Evolutionary conservation across 2,329 filamentous ascomycete species (phyloP).

Genomic region (Colletotrichum tropicicola): DNA sequence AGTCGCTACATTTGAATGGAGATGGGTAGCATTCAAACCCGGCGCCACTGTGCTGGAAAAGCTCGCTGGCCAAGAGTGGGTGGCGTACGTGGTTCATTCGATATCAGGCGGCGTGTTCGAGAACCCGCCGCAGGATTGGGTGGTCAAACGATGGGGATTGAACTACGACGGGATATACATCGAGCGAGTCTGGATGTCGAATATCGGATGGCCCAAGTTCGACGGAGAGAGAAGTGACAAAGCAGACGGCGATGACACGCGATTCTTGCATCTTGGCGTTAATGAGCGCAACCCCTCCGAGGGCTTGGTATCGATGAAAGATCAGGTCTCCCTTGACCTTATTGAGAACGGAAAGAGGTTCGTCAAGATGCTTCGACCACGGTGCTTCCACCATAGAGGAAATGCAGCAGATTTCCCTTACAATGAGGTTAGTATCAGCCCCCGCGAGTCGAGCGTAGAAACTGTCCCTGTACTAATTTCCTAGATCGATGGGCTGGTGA

Average conservation of each 20-base stretch:
- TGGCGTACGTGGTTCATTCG: not conserved
- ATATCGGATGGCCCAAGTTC: not conserved
- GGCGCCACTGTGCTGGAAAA: not conserved
- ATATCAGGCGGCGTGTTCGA: not conserved
- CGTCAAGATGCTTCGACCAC: not conserved
- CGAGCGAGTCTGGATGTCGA: not conserved
- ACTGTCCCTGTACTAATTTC: not conserved
- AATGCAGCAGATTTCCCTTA: constrained; percentile 23
- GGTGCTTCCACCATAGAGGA: not conserved
- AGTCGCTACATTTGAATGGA: constrained; percentile 30
- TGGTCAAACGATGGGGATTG: not conserved
- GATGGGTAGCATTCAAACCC: constrained; percentile 32
- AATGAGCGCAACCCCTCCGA: not conserved
- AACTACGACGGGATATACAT: not conserved
- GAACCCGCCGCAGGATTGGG: not conserved
- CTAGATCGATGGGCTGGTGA: constrained; percentile 6
- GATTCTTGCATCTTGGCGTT: not conserved
- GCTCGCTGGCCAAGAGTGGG: not conserved
- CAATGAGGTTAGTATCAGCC: constrained; percentile 20
- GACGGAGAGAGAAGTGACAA: not conserved
- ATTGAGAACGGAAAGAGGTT: not conserved
- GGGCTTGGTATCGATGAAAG: not conserved
- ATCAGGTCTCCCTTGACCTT: not conserved
- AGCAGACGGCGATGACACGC: not conserved
- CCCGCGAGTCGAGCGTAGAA: not conserved